These are phyloP conservation scores for Scenedesmus sp. DNA, from an alignment of 163 green algal genomes.

Conservation along the genomic window DNA sequence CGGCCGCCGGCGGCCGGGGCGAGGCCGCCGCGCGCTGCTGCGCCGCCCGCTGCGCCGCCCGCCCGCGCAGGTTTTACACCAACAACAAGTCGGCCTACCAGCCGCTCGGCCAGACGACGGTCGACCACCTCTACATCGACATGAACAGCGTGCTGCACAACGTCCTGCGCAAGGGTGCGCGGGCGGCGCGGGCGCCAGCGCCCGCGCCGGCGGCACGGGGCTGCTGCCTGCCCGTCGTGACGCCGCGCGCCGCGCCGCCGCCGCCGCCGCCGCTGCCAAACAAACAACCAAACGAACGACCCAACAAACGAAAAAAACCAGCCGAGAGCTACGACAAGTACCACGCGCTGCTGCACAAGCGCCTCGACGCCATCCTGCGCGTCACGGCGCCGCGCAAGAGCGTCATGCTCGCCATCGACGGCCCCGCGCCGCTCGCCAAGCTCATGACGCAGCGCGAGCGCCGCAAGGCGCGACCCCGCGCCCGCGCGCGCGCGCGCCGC, in stretches of 20 bases:
- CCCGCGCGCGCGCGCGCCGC: no score
- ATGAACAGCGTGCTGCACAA: conserved; percentile 67
- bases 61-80: conserved; percentile 60
- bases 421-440: conserved; percentile 87
- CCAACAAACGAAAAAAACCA: conserved; percentile 27
- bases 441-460: conserved; percentile 81
- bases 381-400: conserved; percentile 59
- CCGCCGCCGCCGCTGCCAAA: background rate
- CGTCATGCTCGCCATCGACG: conserved; percentile 86
- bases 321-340: conserved; percentile 60
- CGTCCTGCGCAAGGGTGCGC: conserved; percentile 58
- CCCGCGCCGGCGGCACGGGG: no score
- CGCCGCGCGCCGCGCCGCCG: no score
- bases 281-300: background rate
- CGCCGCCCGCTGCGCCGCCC: no score
- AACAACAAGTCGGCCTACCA: conserved; percentile 55
- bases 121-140: conserved; percentile 75
- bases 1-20: no score
- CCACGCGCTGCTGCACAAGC: conserved; percentile 68
- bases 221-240: no score
- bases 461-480: conserved; percentile 58
- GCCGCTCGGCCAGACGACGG: conserved; percentile 21
- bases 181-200: background rate
- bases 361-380: conserved; percentile 70
- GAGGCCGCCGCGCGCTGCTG: no score